Evolutionary conservation across 352 stramenopile genomes (phyloP), one percentile per base, ranked within the genome.

Genomic region (Thalassiosira sp.): DNA sequence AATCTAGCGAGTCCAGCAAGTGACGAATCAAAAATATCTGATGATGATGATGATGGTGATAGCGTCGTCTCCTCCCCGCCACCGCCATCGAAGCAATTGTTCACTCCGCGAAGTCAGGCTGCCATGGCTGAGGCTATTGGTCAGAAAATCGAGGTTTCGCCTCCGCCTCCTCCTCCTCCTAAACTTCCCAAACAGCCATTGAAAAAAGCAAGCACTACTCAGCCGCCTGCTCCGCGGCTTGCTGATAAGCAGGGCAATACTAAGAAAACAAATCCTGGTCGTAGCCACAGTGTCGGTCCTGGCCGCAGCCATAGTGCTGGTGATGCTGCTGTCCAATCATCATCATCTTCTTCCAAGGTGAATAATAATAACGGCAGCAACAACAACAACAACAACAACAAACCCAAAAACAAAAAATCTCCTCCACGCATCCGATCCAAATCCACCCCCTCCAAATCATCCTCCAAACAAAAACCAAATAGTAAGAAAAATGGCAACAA

Each of bases 61-160:
- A 11, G 25, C 20, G 18, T 16, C 33, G 1, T 25, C n/a, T 37
- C 22, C 3, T 35, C 49, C 5, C 48, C 64, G n/a, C 15, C 31
- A 37, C 16, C 64, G n/a, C 15, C 31, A 37, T 7, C 16, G 2
- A 31, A 11, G 27, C 49, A 27, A 33, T 43, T 62, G 20, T 53
- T 69, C 56, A 79, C 72, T 3, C 72, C 72, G 0, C 56, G 72
- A 37, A 65, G 20, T 40, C 57, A 45, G 13, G 28, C 64, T 5
- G 63, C 57, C 11, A 68, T 76, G 42, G 64, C 25, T 5, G 72
- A 76, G 49, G 58, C 72, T 16, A 24, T 53, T 6, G 60, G 53
- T 25, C 72, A 72, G 3, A 33, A 54, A 5, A 15, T 37, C 15
- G 31, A 43, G 8, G 37, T 3, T 16, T 64, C 63, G 11, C 31